Conservation (phyloP, 2,329 filamentous ascomycete species). For the Septoria petroselini region DNA sequence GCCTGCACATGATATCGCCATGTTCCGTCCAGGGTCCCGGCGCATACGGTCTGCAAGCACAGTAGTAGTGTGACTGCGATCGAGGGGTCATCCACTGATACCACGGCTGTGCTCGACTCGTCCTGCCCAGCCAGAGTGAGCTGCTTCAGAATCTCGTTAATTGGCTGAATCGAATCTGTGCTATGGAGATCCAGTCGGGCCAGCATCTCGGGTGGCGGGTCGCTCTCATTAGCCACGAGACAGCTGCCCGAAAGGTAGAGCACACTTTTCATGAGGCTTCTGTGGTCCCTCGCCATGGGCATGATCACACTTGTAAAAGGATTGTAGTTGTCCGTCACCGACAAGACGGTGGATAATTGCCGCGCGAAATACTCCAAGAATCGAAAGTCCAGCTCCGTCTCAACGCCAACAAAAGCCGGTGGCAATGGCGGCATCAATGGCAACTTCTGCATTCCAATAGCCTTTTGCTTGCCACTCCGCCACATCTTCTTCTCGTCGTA, state of each 20-base stretch:
- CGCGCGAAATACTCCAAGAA: slow-evolving; percentile 82
- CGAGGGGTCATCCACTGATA: slow-evolving; percentile 47
- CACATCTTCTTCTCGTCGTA: slow-evolving; percentile 84
- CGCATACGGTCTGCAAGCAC: slow-evolving; percentile 60
- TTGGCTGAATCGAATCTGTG: slow-evolving; percentile 38
- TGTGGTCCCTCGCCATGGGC: slow-evolving; percentile 74
- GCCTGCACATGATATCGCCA: slow-evolving; percentile 65
- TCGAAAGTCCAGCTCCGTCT: slow-evolving; percentile 72
- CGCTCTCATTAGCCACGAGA: slow-evolving; percentile 47
- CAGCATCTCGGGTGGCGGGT: slow-evolving; percentile 41
- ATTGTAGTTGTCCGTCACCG: slow-evolving; percentile 74
- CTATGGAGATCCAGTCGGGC: slow-evolving; percentile 57
- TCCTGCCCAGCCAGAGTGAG: neutral
- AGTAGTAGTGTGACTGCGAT: slow-evolving; percentile 60
- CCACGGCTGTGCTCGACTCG: slow-evolving; percentile 36
- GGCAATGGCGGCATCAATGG: slow-evolving; percentile 45
- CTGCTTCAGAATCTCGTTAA: slow-evolving; percentile 26
- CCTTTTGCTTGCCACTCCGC: slow-evolving; percentile 77
- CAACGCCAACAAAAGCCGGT: slow-evolving; percentile 72
- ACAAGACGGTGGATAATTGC: slow-evolving; percentile 75
- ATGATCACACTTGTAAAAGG: slow-evolving; percentile 82
- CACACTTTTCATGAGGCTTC: slow-evolving; percentile 86
- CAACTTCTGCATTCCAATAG: neutral
- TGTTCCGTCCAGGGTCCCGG: slow-evolving; percentile 57
- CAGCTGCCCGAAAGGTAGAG: slow-evolving; percentile 80